Percentiles rank a stretch among this genome's conserved stretches.
phyloP scores from a whole-genome alignment of 176 grass and related monocot species.

The Coix lacrymajobi region DNA sequence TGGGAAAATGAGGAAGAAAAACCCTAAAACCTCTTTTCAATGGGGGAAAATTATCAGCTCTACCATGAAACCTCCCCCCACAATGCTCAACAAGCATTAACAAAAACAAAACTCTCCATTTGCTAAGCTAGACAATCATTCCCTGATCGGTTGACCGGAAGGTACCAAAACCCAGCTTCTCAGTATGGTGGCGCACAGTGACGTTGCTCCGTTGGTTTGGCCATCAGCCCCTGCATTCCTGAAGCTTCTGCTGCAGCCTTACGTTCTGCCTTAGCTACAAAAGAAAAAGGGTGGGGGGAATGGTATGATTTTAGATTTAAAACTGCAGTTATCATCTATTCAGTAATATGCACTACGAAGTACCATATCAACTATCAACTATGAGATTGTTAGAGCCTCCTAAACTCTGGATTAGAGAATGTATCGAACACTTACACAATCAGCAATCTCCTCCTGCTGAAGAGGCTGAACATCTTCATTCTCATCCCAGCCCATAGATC shows the following conservation, averaged over 20 bases:
- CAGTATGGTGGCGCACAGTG: conserved; percentile 1
- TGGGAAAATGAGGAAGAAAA: conserved; percentile 48
- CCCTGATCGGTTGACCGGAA: conserved; percentile 3
- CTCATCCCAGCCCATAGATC: conserved; percentile 72
- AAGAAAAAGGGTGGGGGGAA: conserved; percentile 11
- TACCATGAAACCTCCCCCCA: conserved; percentile 36
- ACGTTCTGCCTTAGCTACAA: conserved; percentile 41
- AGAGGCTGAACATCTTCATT: conserved; percentile 52
- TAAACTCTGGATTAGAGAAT: not conserved
- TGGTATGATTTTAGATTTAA: not conserved
- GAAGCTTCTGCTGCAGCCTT: conserved; percentile 58
- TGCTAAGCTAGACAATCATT: conserved; percentile 46
- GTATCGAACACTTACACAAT: conserved; percentile 44
- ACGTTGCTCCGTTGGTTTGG: not conserved
- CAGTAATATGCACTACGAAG: not conserved
- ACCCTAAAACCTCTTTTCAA: conserved; percentile 45
- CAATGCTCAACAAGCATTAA: conserved; percentile 33
- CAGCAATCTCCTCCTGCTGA: conserved; percentile 68
- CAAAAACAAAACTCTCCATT: conserved; percentile 25
- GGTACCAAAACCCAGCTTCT: conserved; percentile 27
- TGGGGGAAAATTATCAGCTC: conserved; percentile 24
- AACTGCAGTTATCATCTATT: not conserved
- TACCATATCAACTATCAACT: not conserved
- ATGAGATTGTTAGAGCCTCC: not conserved
- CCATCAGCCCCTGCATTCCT: conserved; percentile 40